Percentiles rank a stretch among this genome's conserved stretches.
phyloP scores from a whole-genome alignment of 73 alveolate genomes.

The Paramecium sexaurelia region DNA sequence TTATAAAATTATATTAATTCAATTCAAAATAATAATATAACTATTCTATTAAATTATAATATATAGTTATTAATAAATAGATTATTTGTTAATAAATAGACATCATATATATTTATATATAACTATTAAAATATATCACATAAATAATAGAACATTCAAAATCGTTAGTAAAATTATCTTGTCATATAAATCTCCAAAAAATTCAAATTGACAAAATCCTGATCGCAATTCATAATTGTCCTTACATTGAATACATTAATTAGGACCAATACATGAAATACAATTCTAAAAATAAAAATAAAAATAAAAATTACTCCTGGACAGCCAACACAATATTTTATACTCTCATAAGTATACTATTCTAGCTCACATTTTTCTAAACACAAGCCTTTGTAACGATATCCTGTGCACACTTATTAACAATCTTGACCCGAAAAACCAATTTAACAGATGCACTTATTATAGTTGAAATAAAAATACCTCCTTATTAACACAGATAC shows the following conservation, averaged over 20 bases:
- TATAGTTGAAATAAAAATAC: background rate
- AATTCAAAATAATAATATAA: background rate
- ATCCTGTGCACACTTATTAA: background rate
- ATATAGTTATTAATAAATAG: too few species aligned
- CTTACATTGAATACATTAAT: background rate
- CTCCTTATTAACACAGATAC: background rate
- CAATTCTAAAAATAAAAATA: too few species aligned
- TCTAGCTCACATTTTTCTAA: background rate
- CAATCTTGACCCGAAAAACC: background rate
- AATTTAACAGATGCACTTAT: background rate
- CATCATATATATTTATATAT: too few species aligned
- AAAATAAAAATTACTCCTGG: background rate
- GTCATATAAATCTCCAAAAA: too few species aligned
- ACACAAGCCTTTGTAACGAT: background rate
- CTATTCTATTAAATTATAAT: too few species aligned
- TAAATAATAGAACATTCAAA: too few species aligned
- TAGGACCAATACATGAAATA: too few species aligned
- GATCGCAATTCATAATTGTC: background rate
- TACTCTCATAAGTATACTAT: background rate
- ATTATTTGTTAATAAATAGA: too few species aligned
- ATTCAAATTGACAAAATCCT: background rate
- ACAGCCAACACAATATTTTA: background rate
- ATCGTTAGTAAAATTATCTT: too few species aligned
- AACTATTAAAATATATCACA: too few species aligned
- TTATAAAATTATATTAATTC: background rate